Base-by-base conservation (phyloP, 495 filamentous ascomycete species). In the Neurospora sp. region DNA sequence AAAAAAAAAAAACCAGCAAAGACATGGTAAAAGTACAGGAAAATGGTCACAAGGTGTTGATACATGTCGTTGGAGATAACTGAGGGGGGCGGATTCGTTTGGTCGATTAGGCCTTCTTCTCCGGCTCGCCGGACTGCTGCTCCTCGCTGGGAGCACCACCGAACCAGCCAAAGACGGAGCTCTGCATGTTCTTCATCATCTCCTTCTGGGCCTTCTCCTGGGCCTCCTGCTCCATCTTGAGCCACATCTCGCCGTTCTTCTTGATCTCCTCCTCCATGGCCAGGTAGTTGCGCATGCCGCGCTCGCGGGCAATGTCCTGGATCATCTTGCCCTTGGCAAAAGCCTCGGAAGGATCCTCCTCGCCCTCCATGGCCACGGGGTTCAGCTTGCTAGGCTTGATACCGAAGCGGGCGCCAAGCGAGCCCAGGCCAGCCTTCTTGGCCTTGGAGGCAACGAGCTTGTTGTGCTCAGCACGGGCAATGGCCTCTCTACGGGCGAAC, bases 261-360 rank as follows among this genome's bases (percentile, higher is more conserved):
- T 90, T 86, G 78, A 99, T 96, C 83, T 97, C 89, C 78, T 88
- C 88, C 82, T 98, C 96, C 73, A 97, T 88, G 79, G 89, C 80
- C 84, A 97, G 88, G 82, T 98, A 98, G 80, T 93, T 90, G 83
- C 91, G 90, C 82, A 93, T 92, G 35, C 96, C 95, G 44, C 93
- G 86, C 84, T 99, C 96, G 42, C 96, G 89, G 69, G 94, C 91
- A 79, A 94, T 89, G 78, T 99, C 96, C 83, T 92, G 93, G 69
- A 96, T 85, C 91, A 97, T 99, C 89, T 98, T 97, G 39, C 93
- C 94, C 83, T 96, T 88, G 44, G 89, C 89, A 40, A 93, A 87
- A 5, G 91, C 93, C 77, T 95, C 91, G 1, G 88, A 83, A 3
- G 91, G 87, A 53, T 83, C 88, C 74, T 89, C 84, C 72, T 96